Percentiles rank a stretch among this genome's conserved stretches.
phyloP scores from a whole-genome alignment of 495 filamentous ascomycete genomes.

The Staphylotrichum longicolle region DNA sequence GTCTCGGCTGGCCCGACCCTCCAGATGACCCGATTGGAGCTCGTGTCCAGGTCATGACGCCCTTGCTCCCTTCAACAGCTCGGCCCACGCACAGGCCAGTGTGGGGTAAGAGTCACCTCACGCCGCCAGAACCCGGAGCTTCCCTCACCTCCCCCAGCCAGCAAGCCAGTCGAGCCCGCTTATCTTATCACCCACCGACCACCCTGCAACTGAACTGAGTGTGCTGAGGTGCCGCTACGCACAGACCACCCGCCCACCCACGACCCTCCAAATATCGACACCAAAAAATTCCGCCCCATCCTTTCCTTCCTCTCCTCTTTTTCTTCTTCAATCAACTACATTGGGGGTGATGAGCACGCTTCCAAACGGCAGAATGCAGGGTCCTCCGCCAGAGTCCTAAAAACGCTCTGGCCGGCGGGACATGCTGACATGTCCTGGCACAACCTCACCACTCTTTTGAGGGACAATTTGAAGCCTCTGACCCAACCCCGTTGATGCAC shows the following conservation, averaged over 20 bases:
- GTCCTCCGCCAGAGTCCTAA: conserved; percentile 35
- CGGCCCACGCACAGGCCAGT: neutral
- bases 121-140: too few relatives aligned
- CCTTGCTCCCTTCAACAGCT: neutral
- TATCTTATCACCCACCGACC: neutral
- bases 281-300: conserved; percentile 19
- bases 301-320: conserved; percentile 22
- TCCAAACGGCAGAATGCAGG: conserved; percentile 36
- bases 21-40: neutral
- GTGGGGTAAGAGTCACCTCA: neutral
- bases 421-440: conserved; percentile 58
- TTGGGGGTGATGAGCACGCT: conserved; percentile 56
- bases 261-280: conserved; percentile 10
- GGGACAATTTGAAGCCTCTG: conserved; percentile 59
- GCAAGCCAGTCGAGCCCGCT: too few relatives aligned
- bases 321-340: conserved; percentile 56
- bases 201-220: too few relatives aligned
- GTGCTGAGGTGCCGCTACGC: neutral
- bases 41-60: conserved; percentile 3
- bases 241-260: conserved; percentile 15
- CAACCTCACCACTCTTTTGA: conserved; percentile 53
- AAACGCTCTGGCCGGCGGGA: conserved; percentile 31
- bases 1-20: too few relatives aligned
- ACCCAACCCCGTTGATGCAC: conserved; percentile 49
- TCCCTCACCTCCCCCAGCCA: too few relatives aligned